Conservation (phyloP, 768 basidiomycete genomes). For the Termitomyces sp. region DNA sequence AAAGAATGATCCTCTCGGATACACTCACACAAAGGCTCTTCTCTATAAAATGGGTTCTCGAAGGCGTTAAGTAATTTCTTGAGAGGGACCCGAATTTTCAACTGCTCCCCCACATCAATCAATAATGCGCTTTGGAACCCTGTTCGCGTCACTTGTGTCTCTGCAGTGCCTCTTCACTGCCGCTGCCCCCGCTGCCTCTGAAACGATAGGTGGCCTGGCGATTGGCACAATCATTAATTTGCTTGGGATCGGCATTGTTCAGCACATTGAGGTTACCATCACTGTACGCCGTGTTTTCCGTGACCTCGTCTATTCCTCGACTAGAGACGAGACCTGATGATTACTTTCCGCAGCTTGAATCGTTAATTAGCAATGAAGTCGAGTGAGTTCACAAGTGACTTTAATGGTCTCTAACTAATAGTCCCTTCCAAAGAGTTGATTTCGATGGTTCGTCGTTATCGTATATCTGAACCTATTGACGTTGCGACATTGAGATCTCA, state of each 20-base stretch:
- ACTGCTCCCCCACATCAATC: not conserved
- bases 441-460: slow-evolving; percentile 25
- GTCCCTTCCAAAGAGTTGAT: slow-evolving; percentile 22
- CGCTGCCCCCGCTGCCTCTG: slow-evolving; percentile 14
- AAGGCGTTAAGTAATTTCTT: not conserved
- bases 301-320: no score
- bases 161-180: slow-evolving; percentile 19
- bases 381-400: slow-evolving; percentile 19
- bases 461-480: not conserved
- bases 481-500: not conserved
- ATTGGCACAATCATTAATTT: slow-evolving; percentile 36
- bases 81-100: not conserved
- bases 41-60: not conserved
- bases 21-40: not conserved
- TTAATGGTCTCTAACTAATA: not conserved
- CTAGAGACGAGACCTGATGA: not conserved
- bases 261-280: slow-evolving; percentile 30
- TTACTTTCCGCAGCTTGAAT: slow-evolving; percentile 25
- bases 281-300: slow-evolving; percentile 20
- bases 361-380: slow-evolving; percentile 29
- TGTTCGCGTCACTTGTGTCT: slow-evolving; percentile 19
- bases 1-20: not conserved
- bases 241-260: slow-evolving; percentile 34
- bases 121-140: slow-evolving; percentile 6
- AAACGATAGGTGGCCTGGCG: slow-evolving; percentile 16